phyloP scores from a whole-genome alignment of 805 yeast genomes.

The Cyberlindnera saturnus region DNA sequence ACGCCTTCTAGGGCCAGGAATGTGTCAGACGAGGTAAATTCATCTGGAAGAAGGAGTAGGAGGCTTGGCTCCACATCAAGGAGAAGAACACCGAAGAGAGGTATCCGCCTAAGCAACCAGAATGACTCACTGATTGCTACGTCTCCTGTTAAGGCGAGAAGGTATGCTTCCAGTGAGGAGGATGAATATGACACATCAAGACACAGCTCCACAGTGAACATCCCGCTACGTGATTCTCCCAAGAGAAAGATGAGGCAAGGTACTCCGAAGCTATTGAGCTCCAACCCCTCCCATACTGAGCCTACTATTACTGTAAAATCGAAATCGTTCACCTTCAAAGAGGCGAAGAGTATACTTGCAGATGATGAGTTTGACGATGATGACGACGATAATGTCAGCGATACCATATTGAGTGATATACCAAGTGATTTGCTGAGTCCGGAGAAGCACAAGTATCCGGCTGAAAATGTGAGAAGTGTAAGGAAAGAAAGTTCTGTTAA shows the following conservation, averaged over 20 bases:
- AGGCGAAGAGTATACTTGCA: background rate
- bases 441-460: constrained; percentile 19
- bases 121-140: constrained; percentile 19
- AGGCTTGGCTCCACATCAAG: too few relatives aligned
- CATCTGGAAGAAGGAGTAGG: too few relatives aligned
- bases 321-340: background rate
- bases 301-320: background rate
- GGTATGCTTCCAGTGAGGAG: constrained; percentile 10
- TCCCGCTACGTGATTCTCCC: constrained; percentile 19
- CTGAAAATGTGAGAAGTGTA: constrained; percentile 9
- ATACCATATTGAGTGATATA: constrained; percentile 17
- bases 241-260: constrained; percentile 19
- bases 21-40: too few relatives aligned
- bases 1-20: constrained; percentile 10
- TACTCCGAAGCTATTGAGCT: constrained; percentile 14
- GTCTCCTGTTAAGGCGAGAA: constrained; percentile 20
- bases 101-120: background rate
- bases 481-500: too few relatives aligned
- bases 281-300: constrained; percentile 1
- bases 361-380: constrained; percentile 3
- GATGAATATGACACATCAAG: constrained; percentile 7
- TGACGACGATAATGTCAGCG: constrained; percentile 1
- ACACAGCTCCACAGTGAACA: constrained; percentile 6
- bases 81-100: too few relatives aligned
- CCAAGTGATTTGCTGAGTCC: constrained; percentile 23